Evolutionary conservation across 225 moss, liverwort and hornwort species (phyloP).

Genomic region (Climacium dendroides): DNA sequence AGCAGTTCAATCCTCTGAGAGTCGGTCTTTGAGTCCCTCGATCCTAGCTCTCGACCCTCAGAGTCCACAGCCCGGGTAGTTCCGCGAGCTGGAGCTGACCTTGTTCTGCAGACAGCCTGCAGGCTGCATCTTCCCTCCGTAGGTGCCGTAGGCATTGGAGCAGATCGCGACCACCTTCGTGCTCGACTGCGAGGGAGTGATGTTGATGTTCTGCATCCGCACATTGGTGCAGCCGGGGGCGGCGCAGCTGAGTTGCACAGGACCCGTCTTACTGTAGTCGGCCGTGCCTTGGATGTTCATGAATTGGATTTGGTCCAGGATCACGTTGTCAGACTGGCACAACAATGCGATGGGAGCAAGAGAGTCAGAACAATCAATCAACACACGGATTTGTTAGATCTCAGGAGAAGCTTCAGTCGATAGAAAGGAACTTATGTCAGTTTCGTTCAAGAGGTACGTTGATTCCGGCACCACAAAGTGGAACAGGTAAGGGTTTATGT

Average conservation of each 20-base stretch:
- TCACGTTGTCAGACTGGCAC: neutral
- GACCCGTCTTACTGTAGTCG: neutral
- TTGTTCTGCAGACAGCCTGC: constrained; percentile 8
- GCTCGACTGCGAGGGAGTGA: neutral
- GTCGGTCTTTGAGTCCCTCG: neutral
- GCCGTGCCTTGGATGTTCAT: neutral
- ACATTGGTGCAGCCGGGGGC: constrained; percentile 10
- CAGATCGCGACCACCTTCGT: neutral
- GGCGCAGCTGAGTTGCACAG: constrained; percentile 7
- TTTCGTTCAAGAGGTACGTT: too few relatives aligned
- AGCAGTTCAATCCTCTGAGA: neutral
- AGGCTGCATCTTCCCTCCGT: constrained; percentile 11
- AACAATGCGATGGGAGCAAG: too few relatives aligned
- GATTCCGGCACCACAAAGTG: too few relatives aligned
- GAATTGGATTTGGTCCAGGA: constrained; percentile 12
- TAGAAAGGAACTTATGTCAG: too few relatives aligned
- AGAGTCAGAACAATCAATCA: neutral
- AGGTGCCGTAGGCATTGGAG: constrained; percentile 6
- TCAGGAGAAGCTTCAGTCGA: neutral
- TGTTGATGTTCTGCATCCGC: constrained; percentile 3
- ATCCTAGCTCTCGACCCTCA: neutral
- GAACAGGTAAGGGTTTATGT: too few relatives aligned
- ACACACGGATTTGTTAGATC: neutral
- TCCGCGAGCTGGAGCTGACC: neutral
- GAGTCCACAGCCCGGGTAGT: neutral